Evolutionary conservation across 805 yeast species (phyloP), one percentile per base, ranked within the genome.

Genomic region (Helenozyma baotianmanensis): DNA sequence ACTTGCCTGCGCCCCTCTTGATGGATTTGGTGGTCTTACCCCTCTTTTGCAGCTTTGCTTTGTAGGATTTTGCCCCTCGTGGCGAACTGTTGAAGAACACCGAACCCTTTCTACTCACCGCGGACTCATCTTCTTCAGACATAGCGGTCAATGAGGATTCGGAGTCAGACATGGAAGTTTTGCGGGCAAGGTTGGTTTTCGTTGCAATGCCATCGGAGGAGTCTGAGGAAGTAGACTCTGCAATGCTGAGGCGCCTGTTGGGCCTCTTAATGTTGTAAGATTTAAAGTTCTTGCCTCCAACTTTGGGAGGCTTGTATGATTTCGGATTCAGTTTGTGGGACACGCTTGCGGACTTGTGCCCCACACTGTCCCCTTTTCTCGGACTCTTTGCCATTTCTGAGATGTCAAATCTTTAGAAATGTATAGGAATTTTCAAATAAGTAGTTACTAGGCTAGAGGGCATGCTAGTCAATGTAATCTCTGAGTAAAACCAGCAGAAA

Each of bases 91-190:
- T 37, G 18, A 43, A 36, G 22, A 40, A 31, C n/a, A 35, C 47
- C 0, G 49, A 36, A 12, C 45, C 46, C 17, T 31, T 38, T 15
- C 45, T 30, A 27, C 38, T 37, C 13, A 40, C 45, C 2, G 38
- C 40, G 2, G 34, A 30, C 16, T 42, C 47, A n/a, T 45, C 49
- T 16, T 43, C 36, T 18, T 47, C 51, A 2, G 50, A 47, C 38
- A 64, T 65, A 2, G 68, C 70, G 0, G 70, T 66, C 21, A 66
- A 47, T 0, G 70, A 63, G 11, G 64, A 58, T 30, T 65, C 72
- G 1, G 66, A 57, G 27, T 61, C 65, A 17, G 49, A 42, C 19
- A 30, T 45, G 16, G 35, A 27, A 18, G 25, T 31, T 33, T 35
- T 39, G 33, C 42, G 36, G 12, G 43, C 34, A 28, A 40, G 39